Conservation (phyloP, 106 monocot genomes). For the Allium cepa region DNA sequence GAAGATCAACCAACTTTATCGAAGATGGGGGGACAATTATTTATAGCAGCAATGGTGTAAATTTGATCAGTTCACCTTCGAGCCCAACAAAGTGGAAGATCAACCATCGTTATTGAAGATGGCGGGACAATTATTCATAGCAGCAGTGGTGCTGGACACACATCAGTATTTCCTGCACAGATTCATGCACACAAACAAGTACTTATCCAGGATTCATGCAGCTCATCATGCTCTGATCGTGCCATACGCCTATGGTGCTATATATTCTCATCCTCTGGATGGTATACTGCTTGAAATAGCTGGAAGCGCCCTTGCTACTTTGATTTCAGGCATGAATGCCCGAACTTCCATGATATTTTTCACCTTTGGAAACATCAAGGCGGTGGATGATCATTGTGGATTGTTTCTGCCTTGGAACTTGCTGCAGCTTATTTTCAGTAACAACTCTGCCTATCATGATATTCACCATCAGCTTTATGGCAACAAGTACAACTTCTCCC, state of each 20-base stretch:
- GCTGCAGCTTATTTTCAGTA: conserved; percentile 23
- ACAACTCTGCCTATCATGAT: conserved; percentile 30
- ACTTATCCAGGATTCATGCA: not conserved
- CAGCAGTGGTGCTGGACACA: conserved; percentile 25
- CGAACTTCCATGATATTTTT: conserved; percentile 26
- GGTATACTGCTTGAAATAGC: conserved; percentile 23
- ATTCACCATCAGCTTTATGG: conserved; percentile 15
- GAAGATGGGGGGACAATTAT: conserved; percentile 8
- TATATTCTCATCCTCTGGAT: conserved; percentile 31
- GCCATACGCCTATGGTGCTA: conserved; percentile 31
- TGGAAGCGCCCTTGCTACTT: conserved; percentile 17
- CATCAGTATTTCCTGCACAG: conserved; percentile 29
- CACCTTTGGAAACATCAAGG: conserved; percentile 22
- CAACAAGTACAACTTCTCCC: conserved; percentile 32
- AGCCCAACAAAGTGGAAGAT: too few relatives aligned
- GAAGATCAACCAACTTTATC: not conserved
- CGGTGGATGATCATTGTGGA: not conserved
- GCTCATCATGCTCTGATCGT: conserved; percentile 13
- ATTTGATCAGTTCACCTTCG: too few relatives aligned
- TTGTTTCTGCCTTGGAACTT: conserved; percentile 17
- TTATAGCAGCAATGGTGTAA: conserved; percentile 22
- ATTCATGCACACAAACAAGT: conserved; percentile 21
- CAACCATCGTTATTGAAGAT: conserved; percentile 1
- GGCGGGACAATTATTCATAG: conserved; percentile 11
- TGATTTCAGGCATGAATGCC: conserved; percentile 33